Evolutionary conservation across 148 eudicot species (phyloP).

Genomic region (Chenopodium formosanum): DNA sequence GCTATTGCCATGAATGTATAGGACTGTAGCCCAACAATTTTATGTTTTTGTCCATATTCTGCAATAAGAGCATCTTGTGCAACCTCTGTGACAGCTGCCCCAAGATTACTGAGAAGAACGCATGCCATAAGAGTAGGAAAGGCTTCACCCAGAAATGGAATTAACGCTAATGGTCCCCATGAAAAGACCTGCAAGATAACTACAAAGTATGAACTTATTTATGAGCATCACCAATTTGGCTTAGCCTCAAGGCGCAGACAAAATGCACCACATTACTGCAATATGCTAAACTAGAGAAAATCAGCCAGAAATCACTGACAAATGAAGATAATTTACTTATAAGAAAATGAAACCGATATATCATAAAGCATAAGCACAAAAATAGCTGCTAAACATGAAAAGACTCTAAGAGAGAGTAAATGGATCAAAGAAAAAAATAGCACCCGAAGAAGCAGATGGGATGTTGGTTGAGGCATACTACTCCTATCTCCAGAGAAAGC

Average conservation of each 20-base stretch:
- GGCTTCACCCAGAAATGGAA: slow-evolving; percentile 60
- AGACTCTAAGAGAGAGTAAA: not conserved
- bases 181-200: slow-evolving; percentile 82
- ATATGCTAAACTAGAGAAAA: not conserved
- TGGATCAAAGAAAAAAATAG: not conserved
- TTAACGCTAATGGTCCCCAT: slow-evolving; percentile 76
- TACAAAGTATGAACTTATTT: slow-evolving; percentile 32
- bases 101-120: slow-evolving; percentile 78
- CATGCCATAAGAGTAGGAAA: slow-evolving; percentile 68
- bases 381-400: not conserved
- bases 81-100: slow-evolving; percentile 89
- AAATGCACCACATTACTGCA: not conserved
- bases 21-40: slow-evolving; percentile 74
- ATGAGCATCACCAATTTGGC: slow-evolving; percentile 6
- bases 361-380: not conserved
- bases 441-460: no score
- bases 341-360: not conserved
- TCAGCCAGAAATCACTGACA: not conserved
- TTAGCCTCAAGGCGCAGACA: not conserved
- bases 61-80: slow-evolving; percentile 90
- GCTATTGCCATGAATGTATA: slow-evolving; percentile 90
- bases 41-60: slow-evolving; percentile 77
- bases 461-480: no score
- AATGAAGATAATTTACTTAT: not conserved
- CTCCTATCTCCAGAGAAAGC: no score